Conservation (phyloP, 2,329 filamentous ascomycete genomes). For the Fusarium marasasianum region DNA sequence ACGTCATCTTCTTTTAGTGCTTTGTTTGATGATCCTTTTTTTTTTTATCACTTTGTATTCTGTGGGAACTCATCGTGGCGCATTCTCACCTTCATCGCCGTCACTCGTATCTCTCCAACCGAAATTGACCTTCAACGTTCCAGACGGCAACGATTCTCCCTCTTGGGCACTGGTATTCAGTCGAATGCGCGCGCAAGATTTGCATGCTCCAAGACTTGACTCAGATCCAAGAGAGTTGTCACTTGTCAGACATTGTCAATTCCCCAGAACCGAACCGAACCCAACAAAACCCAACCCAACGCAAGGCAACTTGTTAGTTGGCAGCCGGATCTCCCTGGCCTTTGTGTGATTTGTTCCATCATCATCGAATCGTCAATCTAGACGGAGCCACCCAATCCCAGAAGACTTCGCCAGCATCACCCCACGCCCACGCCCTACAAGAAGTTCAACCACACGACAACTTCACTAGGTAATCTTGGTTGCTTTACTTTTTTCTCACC, state of each 20-base stretch:
- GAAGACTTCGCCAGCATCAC: slow-evolving; percentile 15
- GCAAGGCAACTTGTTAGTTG: neutral
- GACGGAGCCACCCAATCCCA: slow-evolving; percentile 17
- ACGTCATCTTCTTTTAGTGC: neutral
- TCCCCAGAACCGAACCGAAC: neutral
- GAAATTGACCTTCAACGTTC: slow-evolving; percentile 17
- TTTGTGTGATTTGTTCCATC: slow-evolving; percentile 14
- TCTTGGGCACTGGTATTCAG: slow-evolving; percentile 23
- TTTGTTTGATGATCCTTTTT: neutral
- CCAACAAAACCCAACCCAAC: neutral
- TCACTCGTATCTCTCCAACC: slow-evolving; percentile 1
- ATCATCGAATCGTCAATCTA: slow-evolving; percentile 24
- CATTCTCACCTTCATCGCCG: slow-evolving; percentile 4
- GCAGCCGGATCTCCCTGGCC: slow-evolving; percentile 12
- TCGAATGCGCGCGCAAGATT: slow-evolving; percentile 3
- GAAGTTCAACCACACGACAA: slow-evolving; percentile 11
- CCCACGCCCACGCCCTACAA: slow-evolving; percentile 20
- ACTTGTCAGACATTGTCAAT: slow-evolving; percentile 27
- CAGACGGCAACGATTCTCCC: slow-evolving; percentile 12
- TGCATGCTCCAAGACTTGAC: slow-evolving; percentile 18
- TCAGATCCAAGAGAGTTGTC: slow-evolving; percentile 21
- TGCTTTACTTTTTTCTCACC: neutral
- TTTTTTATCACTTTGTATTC: neutral
- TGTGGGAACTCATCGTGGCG: neutral
- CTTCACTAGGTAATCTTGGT: neutral